These are phyloP conservation scores for Daedalea quercina DNA, from an alignment of 768 basidiomycete genomes.

Conservation along the genomic window DNA sequence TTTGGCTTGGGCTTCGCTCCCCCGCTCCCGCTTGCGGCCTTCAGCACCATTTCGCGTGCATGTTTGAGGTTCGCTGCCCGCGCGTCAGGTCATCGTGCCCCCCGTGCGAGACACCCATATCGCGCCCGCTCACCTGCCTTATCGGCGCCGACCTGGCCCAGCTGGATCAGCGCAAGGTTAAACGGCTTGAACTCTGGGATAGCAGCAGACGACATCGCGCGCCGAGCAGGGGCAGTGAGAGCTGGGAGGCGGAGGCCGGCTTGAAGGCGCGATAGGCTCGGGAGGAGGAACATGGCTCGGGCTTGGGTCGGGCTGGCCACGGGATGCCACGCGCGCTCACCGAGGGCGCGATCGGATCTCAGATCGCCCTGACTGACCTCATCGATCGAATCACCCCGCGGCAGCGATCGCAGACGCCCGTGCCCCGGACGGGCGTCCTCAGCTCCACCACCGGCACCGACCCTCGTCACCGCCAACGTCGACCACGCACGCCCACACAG, in stretches of 20 bases:
- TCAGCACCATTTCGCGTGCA: slow-evolving; percentile 74
- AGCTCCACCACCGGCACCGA: neutral
- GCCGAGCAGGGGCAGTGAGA: slow-evolving; percentile 1
- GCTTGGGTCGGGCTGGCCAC: too few species aligned
- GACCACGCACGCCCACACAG: neutral
- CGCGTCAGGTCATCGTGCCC: slow-evolving; percentile 15
- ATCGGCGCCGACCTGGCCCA: slow-evolving; percentile 64
- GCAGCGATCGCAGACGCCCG: neutral
- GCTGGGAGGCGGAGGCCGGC: neutral
- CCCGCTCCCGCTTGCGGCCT: slow-evolving; percentile 43
- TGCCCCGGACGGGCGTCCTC: too few species aligned
- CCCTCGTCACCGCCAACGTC: neutral
- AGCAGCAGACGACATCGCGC: slow-evolving; percentile 14
- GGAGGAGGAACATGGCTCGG: neutral
- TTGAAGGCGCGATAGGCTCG: neutral
- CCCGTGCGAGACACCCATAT: neutral
- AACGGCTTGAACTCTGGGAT: slow-evolving; percentile 58
- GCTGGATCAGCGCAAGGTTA: slow-evolving; percentile 83
- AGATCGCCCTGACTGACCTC: neutral
- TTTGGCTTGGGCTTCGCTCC: slow-evolving; percentile 52
- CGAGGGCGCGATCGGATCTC: neutral
- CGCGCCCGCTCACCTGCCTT: slow-evolving; percentile 38
- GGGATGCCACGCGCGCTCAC: neutral
- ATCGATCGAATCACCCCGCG: neutral
- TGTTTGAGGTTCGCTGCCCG: slow-evolving; percentile 62